Base-by-base conservation (phyloP, 768 basidiomycete genomes). In the Auriscalpium orientale region DNA sequence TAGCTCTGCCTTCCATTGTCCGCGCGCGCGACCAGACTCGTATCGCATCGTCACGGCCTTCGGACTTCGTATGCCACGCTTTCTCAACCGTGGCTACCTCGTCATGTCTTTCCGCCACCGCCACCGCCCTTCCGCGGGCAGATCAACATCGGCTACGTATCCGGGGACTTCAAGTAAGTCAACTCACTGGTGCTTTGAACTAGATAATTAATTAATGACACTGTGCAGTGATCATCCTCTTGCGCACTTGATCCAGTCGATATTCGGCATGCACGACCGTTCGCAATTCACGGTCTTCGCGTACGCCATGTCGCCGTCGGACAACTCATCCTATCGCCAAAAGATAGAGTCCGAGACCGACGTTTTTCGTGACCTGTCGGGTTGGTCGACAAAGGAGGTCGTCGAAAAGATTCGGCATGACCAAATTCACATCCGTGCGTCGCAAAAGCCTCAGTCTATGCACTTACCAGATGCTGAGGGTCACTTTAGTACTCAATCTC, bases 181-280 rank as follows among this genome's bases (percentile, higher is more conserved):
- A 34, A 49, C 28, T 28, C 28, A 7, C 28, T 28, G 4, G 28
- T 5, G 28, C 28, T 28, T 28, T 7, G 28, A 28, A 28, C 28
- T 28, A 28, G 46, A 54, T 20, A 8, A 15, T 13, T 10, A 18
- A 3, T 22, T 22, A n/a, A 22, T 21, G 22, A 20, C 33, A 58
- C 28, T 47, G 10, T 44, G 43, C 53, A 79, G 77, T 61, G 76
- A 80, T 56, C 79, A 80, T 54, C 79, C 79, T 12, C 65, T 80
- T 48, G 71, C 77, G 21, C 79, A 80, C 58, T 70, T 80, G 51
- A 80, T 79, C 76, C 77, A 77, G 59, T 75, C 73, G 15, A 77
- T 76, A 44, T 80, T 80, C 58, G 62, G 68, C 15, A 65, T 76
- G 58, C 78, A 80, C 59, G 67, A 77, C 62, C 62, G 54, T 20